Percentiles rank a stretch among this genome's conserved stretches.
Evolutionary conservation across 208 protist species (phyloP).

Genomic region (Trypanosoma brucei): DNA sequence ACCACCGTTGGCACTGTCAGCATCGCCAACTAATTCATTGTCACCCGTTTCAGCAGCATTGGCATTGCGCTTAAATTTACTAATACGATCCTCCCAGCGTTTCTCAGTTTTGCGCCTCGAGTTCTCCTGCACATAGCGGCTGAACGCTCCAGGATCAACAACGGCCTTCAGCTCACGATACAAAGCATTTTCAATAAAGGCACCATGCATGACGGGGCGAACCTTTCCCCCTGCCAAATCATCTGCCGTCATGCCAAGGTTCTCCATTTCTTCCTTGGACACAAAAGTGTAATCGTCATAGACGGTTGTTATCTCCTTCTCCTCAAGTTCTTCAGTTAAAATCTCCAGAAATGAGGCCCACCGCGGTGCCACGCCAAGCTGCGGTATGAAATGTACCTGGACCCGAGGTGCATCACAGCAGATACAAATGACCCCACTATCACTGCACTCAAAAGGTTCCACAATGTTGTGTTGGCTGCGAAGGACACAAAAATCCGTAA

Average conservation of each 20-base stretch:
- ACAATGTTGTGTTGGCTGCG: slow-evolving; percentile 77
- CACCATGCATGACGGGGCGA: slow-evolving; percentile 97
- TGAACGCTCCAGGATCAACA: slow-evolving; percentile 89
- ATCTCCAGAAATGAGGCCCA: slow-evolving; percentile 97
- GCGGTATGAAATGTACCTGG: slow-evolving; percentile 94
- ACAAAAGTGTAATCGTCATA: slow-evolving; percentile 99
- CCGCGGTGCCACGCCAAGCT: slow-evolving; percentile 93
- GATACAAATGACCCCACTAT: slow-evolving; percentile 88
- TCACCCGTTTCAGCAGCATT: slow-evolving; percentile 4
- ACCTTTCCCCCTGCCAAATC: slow-evolving; percentile 93
- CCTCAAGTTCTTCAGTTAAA: slow-evolving; percentile 93
- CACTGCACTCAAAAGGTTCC: slow-evolving; percentile 67
- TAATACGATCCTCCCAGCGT: slow-evolving; percentile 79
- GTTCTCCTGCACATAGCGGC: slow-evolving; percentile 61
- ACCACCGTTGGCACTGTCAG: neutral
- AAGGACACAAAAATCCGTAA: slow-evolving; percentile 86
- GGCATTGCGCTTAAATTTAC: slow-evolving; percentile 60
- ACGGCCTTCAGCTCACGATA: slow-evolving; percentile 85
- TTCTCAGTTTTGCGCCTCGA: slow-evolving; percentile 50
- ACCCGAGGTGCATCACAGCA: slow-evolving; percentile 90
- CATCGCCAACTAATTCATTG: slow-evolving; percentile 6
- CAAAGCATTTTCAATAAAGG: slow-evolving; percentile 94
- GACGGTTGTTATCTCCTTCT: slow-evolving; percentile 75
- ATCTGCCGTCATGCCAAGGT: slow-evolving; percentile 70
- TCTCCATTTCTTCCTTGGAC: slow-evolving; percentile 91